Percentiles rank a stretch among this genome's conserved stretches.
phyloP scores from a whole-genome alignment of 164 flowering plant genomes.

The Echeveria elegans region DNA sequence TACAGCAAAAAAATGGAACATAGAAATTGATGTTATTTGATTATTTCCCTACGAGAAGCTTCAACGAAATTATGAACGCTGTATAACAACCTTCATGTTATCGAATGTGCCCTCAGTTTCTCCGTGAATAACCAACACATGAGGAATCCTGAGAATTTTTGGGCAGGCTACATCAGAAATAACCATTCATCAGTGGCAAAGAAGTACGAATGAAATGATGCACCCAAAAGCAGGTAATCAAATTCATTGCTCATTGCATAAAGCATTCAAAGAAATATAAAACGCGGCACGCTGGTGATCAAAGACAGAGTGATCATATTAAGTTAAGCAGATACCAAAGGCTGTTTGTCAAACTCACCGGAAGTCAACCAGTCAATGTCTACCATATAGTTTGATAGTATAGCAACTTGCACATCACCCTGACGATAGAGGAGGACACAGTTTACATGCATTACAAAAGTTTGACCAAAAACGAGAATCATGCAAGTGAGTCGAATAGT shows the following conservation, averaged over 20 bases:
- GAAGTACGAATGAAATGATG: too few relatives aligned
- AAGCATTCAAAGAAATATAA: not conserved
- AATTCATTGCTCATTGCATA: too few relatives aligned
- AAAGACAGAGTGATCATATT: not conserved
- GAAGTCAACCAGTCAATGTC: slow-evolving; percentile 88
- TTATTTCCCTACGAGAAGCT: not conserved
- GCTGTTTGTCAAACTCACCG: slow-evolving; percentile 39
- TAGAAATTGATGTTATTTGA: too few relatives aligned
- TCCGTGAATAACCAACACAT: slow-evolving; percentile 85
- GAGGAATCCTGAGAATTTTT: slow-evolving; percentile 46
- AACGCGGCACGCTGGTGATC: not conserved
- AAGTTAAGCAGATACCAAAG: not conserved
- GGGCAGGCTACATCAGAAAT: slow-evolving; percentile 72
- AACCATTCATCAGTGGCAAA: not conserved
- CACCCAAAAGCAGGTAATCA: too few relatives aligned
- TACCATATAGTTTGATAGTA: slow-evolving; percentile 96
- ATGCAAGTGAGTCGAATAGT: not conserved
- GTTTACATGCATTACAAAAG: not conserved
- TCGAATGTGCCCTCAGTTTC: slow-evolving; percentile 69
- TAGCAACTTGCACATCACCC: slow-evolving; percentile 77
- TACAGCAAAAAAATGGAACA: slow-evolving; percentile 17
- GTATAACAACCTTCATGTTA: slow-evolving; percentile 52
- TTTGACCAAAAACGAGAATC: too few relatives aligned
- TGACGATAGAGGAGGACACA: slow-evolving; percentile 12
- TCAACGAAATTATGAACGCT: not conserved